phyloP scores from a whole-genome alignment of 176 grass and related monocot species.

The Paspalum vaginatum region DNA sequence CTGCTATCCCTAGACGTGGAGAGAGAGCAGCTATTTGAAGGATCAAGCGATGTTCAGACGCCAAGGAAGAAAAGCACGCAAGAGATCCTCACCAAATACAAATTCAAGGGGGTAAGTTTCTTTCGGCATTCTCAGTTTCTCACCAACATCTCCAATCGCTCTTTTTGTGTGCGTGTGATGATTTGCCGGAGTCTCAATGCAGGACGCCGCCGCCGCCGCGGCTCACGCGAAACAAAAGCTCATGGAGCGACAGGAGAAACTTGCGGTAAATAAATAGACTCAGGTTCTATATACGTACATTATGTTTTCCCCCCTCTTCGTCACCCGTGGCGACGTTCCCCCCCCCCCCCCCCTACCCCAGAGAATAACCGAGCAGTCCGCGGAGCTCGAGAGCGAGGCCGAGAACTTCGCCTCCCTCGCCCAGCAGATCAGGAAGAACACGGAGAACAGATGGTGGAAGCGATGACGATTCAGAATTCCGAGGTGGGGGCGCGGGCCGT shows the following conservation, averaged over 20 bases:
- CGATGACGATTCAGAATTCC: not conserved
- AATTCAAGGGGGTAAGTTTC: constrained; percentile 64
- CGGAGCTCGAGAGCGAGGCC: constrained; percentile 80
- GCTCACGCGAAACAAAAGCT: constrained; percentile 86
- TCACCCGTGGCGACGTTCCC: not conserved
- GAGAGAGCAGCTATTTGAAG: constrained; percentile 62
- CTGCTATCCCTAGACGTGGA: constrained; percentile 46
- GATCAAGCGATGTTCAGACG: constrained; percentile 56
- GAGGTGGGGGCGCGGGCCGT: too few species aligned
- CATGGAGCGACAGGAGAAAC: constrained; percentile 78
- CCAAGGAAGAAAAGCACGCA: constrained; percentile 79
- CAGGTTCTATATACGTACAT: too few species aligned
- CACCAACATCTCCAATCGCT: not conserved
- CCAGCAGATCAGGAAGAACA: constrained; percentile 67
- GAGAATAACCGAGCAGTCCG: constrained; percentile 68
- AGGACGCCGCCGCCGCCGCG: constrained; percentile 90
- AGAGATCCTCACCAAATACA: constrained; percentile 94
- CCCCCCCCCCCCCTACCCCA: constrained; percentile 23
- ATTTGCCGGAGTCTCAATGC: not conserved
- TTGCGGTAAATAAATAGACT: constrained; percentile 53
- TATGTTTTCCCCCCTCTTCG: too few species aligned
- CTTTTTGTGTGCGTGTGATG: not conserved
- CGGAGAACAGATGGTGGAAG: constrained; percentile 94
- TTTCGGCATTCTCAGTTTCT: not conserved
- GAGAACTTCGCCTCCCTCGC: constrained; percentile 74